Evolutionary conservation across 441 rosid species (phyloP), one percentile per base, ranked within the genome.

Genomic region (Eutrema salsugineum): DNA sequence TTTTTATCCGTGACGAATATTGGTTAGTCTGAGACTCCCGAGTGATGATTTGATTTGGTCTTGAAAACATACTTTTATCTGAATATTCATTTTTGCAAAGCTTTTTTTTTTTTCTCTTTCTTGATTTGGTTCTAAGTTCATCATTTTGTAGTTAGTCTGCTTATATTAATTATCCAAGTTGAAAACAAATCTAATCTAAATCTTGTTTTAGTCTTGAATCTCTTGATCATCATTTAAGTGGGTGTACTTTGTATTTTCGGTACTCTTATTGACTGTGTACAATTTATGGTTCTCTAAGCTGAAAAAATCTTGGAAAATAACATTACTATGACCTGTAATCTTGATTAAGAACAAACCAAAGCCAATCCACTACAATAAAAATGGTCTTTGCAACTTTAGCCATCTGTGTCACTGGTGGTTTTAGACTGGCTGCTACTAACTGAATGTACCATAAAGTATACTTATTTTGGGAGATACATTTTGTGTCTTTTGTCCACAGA

Each of bases 401-500:
- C 20, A 22, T 60, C 9, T 24, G 22, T 24, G 65, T 24, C 35
- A 59, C 33, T 39, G 19, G 20, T 28, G 50, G 48, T 66, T 66
- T 53, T 35, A 57, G 40, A n/a, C n/a, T n/a, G n/a, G 36, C 49
- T 64, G 61, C 50, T 66, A 66, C 36, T 53, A 19, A 49, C 1
- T 10, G 10, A 69, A 39, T 33, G 57, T 62, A 53, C 16, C 15
- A 8, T 40, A 20, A 40, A 50, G 28, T 16, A 33, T 55, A 16
- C 39, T 46, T 22, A 2, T 16, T 32, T 8, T 33, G 24, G 3
- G 30, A 20, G 33, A 30, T 30, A 6, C n/a, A 62, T 39, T 57
- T 49, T 58, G 33, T 53, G 39, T 63, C 53, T 55, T 57, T 67
- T 72, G 51, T 70, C 12, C 73, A 82, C 89, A 91, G 97, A 89